Evolutionary conservation across 139 green algal species (phyloP).

Genomic region (Chlorella sorokiniana): DNA sequence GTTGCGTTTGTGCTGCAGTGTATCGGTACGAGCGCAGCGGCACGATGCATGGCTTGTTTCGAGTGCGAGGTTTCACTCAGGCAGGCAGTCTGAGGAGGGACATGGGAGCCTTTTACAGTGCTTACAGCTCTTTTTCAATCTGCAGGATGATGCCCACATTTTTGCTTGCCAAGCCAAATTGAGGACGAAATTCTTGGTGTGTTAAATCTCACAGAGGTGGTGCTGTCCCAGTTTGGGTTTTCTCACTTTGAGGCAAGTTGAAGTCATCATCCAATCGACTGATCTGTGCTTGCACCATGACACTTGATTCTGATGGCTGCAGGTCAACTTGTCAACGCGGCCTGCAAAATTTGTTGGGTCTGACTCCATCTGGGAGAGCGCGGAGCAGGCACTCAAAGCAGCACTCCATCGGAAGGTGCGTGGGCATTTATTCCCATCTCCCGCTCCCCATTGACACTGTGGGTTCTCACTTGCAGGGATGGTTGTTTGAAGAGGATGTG

Average conservation of each 20-base stretch:
- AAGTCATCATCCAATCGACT: not conserved
- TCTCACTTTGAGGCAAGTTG: slow-evolving; percentile 84
- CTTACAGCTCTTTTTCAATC: too few relatives aligned
- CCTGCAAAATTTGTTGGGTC: slow-evolving; percentile 93
- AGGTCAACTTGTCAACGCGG: slow-evolving; percentile 85
- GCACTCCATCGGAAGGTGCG: slow-evolving; percentile 85
- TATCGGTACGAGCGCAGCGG: slow-evolving; percentile 96
- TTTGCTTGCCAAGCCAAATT: slow-evolving; percentile 95
- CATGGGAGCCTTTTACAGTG: not conserved
- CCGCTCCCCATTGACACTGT: not conserved
- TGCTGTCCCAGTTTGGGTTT: slow-evolving; percentile 95
- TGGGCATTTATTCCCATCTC: not conserved
- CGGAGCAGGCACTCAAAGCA: slow-evolving; percentile 79
- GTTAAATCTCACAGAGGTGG: slow-evolving; percentile 86
- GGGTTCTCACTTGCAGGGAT: slow-evolving; percentile 43
- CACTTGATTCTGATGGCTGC: not conserved
- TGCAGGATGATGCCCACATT: slow-evolving; percentile 98
- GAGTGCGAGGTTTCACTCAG: slow-evolving; percentile 96
- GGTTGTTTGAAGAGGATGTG: slow-evolving; percentile 71
- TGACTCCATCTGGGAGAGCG: slow-evolving; percentile 86
- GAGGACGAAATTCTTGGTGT: slow-evolving; percentile 83
- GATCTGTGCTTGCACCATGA: not conserved
- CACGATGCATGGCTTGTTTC: slow-evolving; percentile 97
- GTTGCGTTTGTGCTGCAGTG: slow-evolving; percentile 52
- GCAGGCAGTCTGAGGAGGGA: not conserved